phyloP scores from a whole-genome alignment of 73 alveolate species.

The Paramecium biaurelia region DNA sequence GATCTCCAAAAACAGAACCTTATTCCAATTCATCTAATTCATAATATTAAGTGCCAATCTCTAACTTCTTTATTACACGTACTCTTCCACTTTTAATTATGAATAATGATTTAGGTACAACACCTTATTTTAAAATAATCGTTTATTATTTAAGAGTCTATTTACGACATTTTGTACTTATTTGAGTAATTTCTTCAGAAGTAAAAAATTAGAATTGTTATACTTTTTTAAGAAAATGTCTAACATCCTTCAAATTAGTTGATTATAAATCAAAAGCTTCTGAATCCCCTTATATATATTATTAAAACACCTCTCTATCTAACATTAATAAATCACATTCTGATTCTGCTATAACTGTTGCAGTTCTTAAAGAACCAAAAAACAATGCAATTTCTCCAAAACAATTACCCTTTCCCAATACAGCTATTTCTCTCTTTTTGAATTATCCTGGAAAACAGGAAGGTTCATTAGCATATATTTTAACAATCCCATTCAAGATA shows the following conservation, averaged over 20 bases:
- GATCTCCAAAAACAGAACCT: not conserved
- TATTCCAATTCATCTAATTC: not conserved
- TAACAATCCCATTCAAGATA: not conserved
- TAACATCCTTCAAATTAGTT: not conserved
- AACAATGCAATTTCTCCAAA: not conserved
- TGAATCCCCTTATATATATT: not conserved
- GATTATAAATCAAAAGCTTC: not conserved
- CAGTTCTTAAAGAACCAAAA: not conserved
- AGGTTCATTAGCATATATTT: not conserved
- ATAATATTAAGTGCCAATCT: not conserved
- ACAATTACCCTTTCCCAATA: not conserved
- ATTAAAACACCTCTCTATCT: not conserved
- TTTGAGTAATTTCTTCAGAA: not conserved
- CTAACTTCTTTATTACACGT: not conserved
- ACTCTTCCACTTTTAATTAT: conserved; percentile 4
- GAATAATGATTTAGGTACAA: not conserved
- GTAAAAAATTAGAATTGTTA: not conserved
- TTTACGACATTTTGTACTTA: not conserved
- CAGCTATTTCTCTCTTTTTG: not conserved
- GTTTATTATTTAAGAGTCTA: not conserved
- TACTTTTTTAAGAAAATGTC: not conserved
- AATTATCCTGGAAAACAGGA: not conserved
- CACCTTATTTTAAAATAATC: not conserved
- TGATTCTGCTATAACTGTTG: not conserved
- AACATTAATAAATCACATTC: not conserved